A percentile compares a stretch with the other conserved stretches of the same genome.
These are phyloP conservation scores for Litchi chinensis DNA, from an alignment of 345 rosid species.

Conservation along the genomic window DNA sequence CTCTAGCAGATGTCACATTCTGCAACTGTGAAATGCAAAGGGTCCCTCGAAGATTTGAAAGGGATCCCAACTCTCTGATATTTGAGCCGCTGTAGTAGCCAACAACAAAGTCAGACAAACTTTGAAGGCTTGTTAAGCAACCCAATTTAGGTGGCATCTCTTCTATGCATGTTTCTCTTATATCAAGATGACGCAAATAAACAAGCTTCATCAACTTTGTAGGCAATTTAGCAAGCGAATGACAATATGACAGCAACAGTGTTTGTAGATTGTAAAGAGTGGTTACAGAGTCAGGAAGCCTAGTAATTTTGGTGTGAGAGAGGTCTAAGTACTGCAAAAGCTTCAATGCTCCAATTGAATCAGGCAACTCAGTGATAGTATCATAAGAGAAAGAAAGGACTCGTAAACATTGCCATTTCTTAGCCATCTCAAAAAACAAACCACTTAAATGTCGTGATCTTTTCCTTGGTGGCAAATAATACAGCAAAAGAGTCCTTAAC, in stretches of 20 bases:
- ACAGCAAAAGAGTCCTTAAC: too few relatives aligned
- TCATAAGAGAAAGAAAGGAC: slow-evolving; percentile 17
- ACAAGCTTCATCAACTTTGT: background rate
- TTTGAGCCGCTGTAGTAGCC: background rate
- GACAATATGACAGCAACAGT: slow-evolving; percentile 12
- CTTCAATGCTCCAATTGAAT: slow-evolving; percentile 20
- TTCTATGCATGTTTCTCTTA: background rate
- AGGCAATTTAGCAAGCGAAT: slow-evolving; percentile 11
- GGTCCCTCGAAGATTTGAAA: slow-evolving; percentile 14
- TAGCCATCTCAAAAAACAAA: too few relatives aligned
- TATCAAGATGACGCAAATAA: slow-evolving; percentile 26
- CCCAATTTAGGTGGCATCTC: too few relatives aligned
- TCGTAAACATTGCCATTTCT: background rate
- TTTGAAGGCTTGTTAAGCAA: too few relatives aligned
- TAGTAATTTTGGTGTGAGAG: slow-evolving; percentile 13
- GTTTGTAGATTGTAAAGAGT: slow-evolving; percentile 20
- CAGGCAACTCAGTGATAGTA: slow-evolving; percentile 18
- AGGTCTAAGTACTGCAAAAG: slow-evolving; percentile 25
- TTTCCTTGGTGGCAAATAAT: background rate
- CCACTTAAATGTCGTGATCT: too few relatives aligned
- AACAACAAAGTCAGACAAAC: too few relatives aligned
- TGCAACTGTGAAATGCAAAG: slow-evolving; percentile 17
- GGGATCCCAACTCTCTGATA: slow-evolving; percentile 9
- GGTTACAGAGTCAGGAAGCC: slow-evolving; percentile 23
- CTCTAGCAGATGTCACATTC: slow-evolving; percentile 20